Conservation (phyloP, 192 early-diverging fungal genomes). For the Coemansia aciculifera region DNA sequence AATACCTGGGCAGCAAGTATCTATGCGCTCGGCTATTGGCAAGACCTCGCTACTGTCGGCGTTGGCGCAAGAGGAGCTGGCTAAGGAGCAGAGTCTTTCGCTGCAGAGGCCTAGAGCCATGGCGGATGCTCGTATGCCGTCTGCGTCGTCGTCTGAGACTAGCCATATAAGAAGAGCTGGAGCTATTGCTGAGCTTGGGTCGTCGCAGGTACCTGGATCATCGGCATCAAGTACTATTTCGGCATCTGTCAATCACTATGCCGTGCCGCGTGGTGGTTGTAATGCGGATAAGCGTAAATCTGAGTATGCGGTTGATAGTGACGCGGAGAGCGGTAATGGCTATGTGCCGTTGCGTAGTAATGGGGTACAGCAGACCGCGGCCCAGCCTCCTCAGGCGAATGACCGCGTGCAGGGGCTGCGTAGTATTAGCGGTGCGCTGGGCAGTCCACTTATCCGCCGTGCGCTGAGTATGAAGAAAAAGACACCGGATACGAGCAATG, state of each 20-base stretch:
- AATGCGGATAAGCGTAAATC: conserved; percentile 19
- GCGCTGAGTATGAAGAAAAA: conserved; percentile 48
- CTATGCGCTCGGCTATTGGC: conserved; percentile 22
- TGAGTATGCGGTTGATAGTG: not conserved
- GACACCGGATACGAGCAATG: conserved; percentile 7
- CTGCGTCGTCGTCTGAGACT: not conserved
- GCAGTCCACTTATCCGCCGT: conserved; percentile 38
- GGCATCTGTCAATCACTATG: not conserved
- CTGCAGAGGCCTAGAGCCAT: not conserved
- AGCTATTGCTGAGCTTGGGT: not conserved
- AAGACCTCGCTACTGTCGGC: conserved; percentile 24
- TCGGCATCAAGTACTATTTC: not conserved
- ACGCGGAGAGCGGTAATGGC: conserved; percentile 4
- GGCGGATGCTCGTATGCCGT: not conserved
- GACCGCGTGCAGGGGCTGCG: conserved; percentile 25
- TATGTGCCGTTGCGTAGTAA: conserved; percentile 30
- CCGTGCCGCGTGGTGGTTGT: not conserved
- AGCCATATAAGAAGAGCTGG: conserved; percentile 14
- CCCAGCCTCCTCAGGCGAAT: not conserved
- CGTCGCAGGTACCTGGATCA: not conserved
- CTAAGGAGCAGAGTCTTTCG: conserved; percentile 11
- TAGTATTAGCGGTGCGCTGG: conserved; percentile 19
- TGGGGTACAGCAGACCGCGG: not conserved
- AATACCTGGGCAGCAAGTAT: not conserved
- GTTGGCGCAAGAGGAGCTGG: conserved; percentile 22